Percentiles rank a stretch among this genome's conserved stretches.
Conservation (phyloP, 129 eudicot genomes). For the Pseudognaphalium luteoalbum region DNA sequence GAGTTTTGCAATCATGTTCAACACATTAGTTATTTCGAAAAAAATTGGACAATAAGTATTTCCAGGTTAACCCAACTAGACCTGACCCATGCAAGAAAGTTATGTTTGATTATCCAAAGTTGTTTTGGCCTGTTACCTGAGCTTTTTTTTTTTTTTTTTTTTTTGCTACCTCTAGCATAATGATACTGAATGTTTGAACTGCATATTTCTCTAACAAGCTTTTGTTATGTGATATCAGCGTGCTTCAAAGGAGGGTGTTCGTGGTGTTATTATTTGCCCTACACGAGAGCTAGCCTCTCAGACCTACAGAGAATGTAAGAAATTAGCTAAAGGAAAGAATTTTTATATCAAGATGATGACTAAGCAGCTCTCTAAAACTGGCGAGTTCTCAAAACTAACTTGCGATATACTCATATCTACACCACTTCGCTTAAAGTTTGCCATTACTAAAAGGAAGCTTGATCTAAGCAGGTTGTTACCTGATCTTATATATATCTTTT, state of each 20-base stretch:
- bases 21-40: background rate
- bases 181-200: slow-evolving; percentile 15
- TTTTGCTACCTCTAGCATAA: background rate
- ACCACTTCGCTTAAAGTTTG: slow-evolving; percentile 69
- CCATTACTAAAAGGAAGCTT: slow-evolving; percentile 73
- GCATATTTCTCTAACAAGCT: slow-evolving; percentile 12
- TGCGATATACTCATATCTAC: slow-evolving; percentile 91
- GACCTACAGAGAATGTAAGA: slow-evolving; percentile 95
- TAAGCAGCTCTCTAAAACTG: slow-evolving; percentile 74
- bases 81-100: background rate
- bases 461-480: slow-evolving; percentile 73
- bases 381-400: slow-evolving; percentile 75
- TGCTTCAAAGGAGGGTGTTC: slow-evolving; percentile 74
- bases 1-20: background rate
- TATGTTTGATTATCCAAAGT: background rate
- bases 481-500: slow-evolving; percentile 8
- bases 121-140: background rate
- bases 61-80: background rate
- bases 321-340: slow-evolving; percentile 73
- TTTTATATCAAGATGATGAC: slow-evolving; percentile 86
- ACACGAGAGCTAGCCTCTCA: slow-evolving; percentile 97
- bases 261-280: slow-evolving; percentile 85
- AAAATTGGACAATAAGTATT: background rate
- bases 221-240: slow-evolving; percentile 37
- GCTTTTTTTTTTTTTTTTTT: background rate